A percentile compares a stretch with the other conserved stretches of the same genome.
Evolutionary conservation across 805 yeast genomes (phyloP).

Genomic region (Yarrowia sp.): DNA sequence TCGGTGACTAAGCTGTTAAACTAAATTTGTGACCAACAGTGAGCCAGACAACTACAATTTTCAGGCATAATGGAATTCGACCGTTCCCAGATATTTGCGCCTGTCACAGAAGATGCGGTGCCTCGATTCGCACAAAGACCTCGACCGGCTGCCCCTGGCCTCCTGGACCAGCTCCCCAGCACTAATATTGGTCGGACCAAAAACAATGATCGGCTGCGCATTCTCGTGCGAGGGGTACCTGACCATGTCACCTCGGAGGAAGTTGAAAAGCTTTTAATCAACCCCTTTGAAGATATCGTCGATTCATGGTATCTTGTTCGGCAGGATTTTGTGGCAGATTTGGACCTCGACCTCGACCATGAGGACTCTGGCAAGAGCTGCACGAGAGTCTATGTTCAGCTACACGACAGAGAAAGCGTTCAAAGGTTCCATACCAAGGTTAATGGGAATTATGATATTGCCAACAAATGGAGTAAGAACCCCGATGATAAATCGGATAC

Average conservation of each 20-base stretch:
- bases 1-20: background rate
- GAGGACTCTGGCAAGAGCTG: background rate
- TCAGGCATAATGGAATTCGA: constrained; percentile 24
- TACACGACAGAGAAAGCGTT: background rate
- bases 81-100: constrained; percentile 3
- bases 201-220: background rate
- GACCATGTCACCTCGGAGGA: background rate
- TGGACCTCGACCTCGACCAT: constrained; percentile 2
- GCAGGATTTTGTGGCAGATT: background rate
- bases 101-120: background rate
- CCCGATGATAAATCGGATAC: background rate
- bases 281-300: background rate
- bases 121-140: constrained; percentile 14
- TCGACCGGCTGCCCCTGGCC: constrained; percentile 3
- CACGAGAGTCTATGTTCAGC: background rate
- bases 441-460: background rate
- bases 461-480: background rate
- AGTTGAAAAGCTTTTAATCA: background rate
- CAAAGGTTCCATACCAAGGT: background rate
- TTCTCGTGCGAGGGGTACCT: constrained; percentile 1
- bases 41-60: background rate
- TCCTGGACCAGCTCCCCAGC: constrained; percentile 10
- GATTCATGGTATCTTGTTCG: constrained; percentile 17
- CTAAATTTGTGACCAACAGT: background rate
- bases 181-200: background rate